A percentile compares a stretch with the other conserved stretches of the same genome.
phyloP scores from a whole-genome alignment of 257 asterid species.

The Nicotiana benthamiana region DNA sequence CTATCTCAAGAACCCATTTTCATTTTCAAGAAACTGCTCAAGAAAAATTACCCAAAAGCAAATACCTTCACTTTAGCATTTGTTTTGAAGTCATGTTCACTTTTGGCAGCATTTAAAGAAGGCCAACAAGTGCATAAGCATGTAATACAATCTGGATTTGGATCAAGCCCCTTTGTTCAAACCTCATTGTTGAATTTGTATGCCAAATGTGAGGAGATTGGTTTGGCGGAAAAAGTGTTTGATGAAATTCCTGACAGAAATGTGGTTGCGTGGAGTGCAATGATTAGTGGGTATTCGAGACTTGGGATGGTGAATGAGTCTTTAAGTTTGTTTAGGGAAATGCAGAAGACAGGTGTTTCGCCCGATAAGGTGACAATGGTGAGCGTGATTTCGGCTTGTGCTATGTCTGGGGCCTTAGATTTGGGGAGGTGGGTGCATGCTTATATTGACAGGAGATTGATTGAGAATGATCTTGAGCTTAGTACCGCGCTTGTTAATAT shows the following conservation, averaged over 20 bases:
- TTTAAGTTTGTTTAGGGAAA: conserved; percentile 48
- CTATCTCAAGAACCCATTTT: conserved; percentile 39
- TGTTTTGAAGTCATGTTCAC: conserved; percentile 57
- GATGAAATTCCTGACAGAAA: conserved; percentile 59
- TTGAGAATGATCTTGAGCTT: conserved; percentile 55
- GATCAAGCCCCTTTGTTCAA: conserved; percentile 36
- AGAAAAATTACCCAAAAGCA: conserved; percentile 27
- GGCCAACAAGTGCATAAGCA: conserved; percentile 68
- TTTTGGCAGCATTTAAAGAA: conserved; percentile 33
- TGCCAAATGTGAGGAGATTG: conserved; percentile 47
- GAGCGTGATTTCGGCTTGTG: conserved; percentile 63
- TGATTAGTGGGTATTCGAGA: conserved; percentile 52
- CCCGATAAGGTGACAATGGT: conserved; percentile 73
- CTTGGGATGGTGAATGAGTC: conserved; percentile 62
- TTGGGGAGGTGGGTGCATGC: conserved; percentile 61
- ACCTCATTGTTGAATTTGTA: conserved; percentile 61
- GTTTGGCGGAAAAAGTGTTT: conserved; percentile 51
- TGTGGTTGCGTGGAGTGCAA: conserved; percentile 67
- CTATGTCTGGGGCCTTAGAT: conserved; percentile 59
- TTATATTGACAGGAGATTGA: conserved; percentile 44
- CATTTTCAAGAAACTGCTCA: conserved; percentile 35
- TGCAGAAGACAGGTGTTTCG: conserved; percentile 51
- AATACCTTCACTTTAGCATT: conserved; percentile 63
- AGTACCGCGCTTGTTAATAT: conserved; percentile 62
- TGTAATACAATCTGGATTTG: conserved; percentile 42